Evolutionary conservation across 1,139 yeast genomes (phyloP), one percentile per base, ranked within the genome.

Genomic region (Hansenula lynferdii): DNA sequence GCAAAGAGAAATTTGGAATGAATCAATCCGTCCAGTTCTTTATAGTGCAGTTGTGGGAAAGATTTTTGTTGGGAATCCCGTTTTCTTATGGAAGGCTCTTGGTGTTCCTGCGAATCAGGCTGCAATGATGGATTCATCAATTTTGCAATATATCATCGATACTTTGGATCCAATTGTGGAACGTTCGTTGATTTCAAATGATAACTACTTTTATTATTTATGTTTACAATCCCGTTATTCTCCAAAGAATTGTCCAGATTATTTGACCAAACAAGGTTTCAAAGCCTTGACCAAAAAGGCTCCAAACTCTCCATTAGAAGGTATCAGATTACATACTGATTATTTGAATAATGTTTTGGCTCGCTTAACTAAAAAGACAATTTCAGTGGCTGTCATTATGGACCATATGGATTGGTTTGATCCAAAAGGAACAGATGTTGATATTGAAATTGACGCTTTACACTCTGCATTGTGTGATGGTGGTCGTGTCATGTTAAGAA

Each of bases 351-450:
- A 84, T 51, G 94, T 85, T 3, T 77, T 83, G 47, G 78, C 76
- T 35, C 69, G 92, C 46, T 65, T 85, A 42, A 67, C 77, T 27
- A 69, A 72, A 39, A 72, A 74, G 41, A 75, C 87, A 16, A 71
- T 85, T 37, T 77, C 89, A 9, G 80, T 81, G 51, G 92, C 92
- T 21, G 75, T 85, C 36, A 82, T 85, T 41, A 85, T 85, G 95
- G 95, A 85, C 59, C 95, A 85, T 58, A 83, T 85, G 92, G 95
- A 85, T 61, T 85, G 95, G 95, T 85, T 85, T 56, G 80, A 79
- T 49, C 82, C 85, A 29, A 59, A 68, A 17, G 83, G 82, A 15
- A 52, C 54, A 8, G 90, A 81, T 25, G 92, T 86, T 11, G 64
- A 69, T 35, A 67, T 71, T 38, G 95, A 85, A 58, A 80, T 85